Evolutionary conservation across 1,139 yeast genomes (phyloP).

Genomic region (Candida tetrigidarum): DNA sequence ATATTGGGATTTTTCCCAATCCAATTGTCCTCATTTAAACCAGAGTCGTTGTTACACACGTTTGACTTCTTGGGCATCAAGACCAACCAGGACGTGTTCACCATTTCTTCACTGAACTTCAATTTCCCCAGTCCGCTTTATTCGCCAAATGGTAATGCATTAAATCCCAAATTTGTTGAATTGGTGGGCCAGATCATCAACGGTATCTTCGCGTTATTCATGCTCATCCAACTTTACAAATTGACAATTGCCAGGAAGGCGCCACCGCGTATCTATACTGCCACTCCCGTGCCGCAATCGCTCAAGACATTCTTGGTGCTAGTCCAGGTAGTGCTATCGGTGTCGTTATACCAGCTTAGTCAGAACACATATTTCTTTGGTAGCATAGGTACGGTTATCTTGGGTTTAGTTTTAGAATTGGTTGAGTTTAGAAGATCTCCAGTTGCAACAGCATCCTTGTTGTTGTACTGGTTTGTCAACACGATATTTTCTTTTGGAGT

Average conservation of each 20-base stretch:
- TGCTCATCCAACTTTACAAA: slow-evolving; percentile 22
- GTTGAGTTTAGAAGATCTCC: slow-evolving; percentile 36
- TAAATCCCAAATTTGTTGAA: slow-evolving; percentile 39
- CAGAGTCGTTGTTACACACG: slow-evolving; percentile 15
- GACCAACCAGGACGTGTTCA: background rate
- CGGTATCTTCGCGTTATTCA: slow-evolving; percentile 18
- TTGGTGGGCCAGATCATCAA: slow-evolving; percentile 20
- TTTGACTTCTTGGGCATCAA: slow-evolving; percentile 13
- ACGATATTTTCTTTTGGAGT: slow-evolving; percentile 23
- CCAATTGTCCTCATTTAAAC: slow-evolving; percentile 14
- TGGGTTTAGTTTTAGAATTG: slow-evolving; percentile 35
- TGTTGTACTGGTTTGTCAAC: slow-evolving; percentile 35
- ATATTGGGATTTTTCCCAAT: slow-evolving; percentile 12
- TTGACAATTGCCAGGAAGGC: slow-evolving; percentile 9
- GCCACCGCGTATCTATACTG: slow-evolving; percentile 9
- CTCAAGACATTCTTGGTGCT: slow-evolving; percentile 14
- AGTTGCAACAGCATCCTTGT: slow-evolving; percentile 30
- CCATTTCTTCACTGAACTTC: background rate
- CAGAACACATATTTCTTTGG: slow-evolving; percentile 14
- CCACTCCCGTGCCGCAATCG: slow-evolving; percentile 16
- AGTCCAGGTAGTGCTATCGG: slow-evolving; percentile 11
- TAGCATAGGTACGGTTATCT: slow-evolving; percentile 17
- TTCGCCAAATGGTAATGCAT: slow-evolving; percentile 23
- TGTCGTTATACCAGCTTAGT: slow-evolving; percentile 10
- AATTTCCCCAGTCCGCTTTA: slow-evolving; percentile 17